Percentiles rank a stretch among this genome's conserved stretches.
Evolutionary conservation across 2,329 filamentous ascomycete species (phyloP).

Genomic region (Periglandula ipomoeae): DNA sequence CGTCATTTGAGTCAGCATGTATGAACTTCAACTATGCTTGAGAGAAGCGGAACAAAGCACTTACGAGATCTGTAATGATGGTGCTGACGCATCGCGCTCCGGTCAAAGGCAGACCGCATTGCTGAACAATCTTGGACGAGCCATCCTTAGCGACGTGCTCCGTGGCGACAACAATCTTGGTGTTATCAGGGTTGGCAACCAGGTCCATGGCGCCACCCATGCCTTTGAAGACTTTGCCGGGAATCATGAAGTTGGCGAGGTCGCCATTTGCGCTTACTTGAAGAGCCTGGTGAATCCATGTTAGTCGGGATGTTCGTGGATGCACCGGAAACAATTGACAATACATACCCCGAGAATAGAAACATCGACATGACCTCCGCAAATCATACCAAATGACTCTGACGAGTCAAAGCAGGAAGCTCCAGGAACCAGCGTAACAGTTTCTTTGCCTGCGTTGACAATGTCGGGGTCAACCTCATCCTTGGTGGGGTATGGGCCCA

Average conservation of each 20-base stretch:
- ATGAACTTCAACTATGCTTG: too few relatives aligned
- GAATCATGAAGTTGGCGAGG: slow-evolving; percentile 84
- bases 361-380: slow-evolving; percentile 74
- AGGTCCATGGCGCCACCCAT: slow-evolving; percentile 76
- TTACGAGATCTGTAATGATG: slow-evolving; percentile 64
- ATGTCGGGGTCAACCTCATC: slow-evolving; percentile 68
- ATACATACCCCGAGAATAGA: slow-evolving; percentile 60
- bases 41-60: too few relatives aligned
- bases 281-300: slow-evolving; percentile 39
- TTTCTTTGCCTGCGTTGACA: slow-evolving; percentile 84
- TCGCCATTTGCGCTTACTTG: slow-evolving; percentile 74
- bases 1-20: slow-evolving; percentile 6
- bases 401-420: slow-evolving; percentile 70
- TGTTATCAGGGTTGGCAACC: slow-evolving; percentile 60
- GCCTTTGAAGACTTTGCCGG: slow-evolving; percentile 78
- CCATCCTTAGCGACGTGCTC: slow-evolving; percentile 64
- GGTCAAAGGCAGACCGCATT: slow-evolving; percentile 56
- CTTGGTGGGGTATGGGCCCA: slow-evolving; percentile 69
- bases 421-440: slow-evolving; percentile 68
- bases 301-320: slow-evolving; percentile 7
- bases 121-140: slow-evolving; percentile 55
- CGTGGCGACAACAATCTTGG: slow-evolving; percentile 63
- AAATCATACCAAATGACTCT: slow-evolving; percentile 82
- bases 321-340: background rate
- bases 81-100: slow-evolving; percentile 60